phyloP scores from a whole-genome alignment of 345 rosid genomes.

The Camelina sativa region DNA sequence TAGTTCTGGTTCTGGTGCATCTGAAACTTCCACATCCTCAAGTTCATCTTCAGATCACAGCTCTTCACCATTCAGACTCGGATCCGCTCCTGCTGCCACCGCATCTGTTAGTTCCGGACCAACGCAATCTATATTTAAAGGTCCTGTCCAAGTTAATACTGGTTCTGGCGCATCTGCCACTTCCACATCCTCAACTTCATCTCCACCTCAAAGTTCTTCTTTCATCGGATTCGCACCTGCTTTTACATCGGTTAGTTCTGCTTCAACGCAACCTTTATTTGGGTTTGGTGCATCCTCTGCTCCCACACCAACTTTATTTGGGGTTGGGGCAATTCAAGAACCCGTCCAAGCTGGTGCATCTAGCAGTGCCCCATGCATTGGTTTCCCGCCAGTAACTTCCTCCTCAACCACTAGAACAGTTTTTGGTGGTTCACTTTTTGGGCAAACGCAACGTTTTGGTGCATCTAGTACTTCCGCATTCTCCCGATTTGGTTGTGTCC shows the following conservation, averaged over 20 bases:
- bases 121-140: not conserved
- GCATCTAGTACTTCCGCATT: not conserved
- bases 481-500: conserved; percentile 2
- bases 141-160: not conserved
- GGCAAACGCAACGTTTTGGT: not conserved
- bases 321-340: not conserved
- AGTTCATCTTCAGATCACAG: not conserved
- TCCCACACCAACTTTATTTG: not conserved
- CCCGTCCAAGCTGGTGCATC: conserved; percentile 7
- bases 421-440: conserved; percentile 2
- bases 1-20: not conserved
- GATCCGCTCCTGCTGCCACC: not conserved
- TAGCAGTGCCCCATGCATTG: no score
- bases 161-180: not conserved
- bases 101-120: not conserved
- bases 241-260: not conserved
- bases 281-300: not conserved
- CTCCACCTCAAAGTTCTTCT: not conserved
- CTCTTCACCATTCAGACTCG: not conserved
- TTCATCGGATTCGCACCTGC: not conserved
- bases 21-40: not conserved
- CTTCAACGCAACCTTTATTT: not conserved
- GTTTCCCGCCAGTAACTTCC: not conserved
- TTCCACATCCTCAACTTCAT: conserved; percentile 4
- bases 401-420: not conserved